Evolutionary conservation across 805 yeast species (phyloP), one percentile per base, ranked within the genome.

Genomic region (Kuraishia molischiana): DNA sequence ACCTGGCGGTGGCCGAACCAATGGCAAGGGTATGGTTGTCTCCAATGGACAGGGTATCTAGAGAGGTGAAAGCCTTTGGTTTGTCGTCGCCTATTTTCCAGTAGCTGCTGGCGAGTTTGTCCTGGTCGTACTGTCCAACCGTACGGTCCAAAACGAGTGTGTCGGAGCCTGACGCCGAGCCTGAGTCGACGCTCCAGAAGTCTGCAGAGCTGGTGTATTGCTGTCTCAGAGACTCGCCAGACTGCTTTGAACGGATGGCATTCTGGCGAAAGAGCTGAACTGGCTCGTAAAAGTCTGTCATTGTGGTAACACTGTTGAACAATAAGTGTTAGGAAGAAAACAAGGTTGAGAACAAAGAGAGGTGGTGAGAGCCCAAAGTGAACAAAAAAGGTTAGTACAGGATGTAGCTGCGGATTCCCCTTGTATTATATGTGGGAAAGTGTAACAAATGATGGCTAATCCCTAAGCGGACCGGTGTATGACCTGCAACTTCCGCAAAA

Each of bases 1-100:
- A 61, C 3, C 53, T 53, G 2, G 39, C 24, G 37, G 62, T 57
- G 14, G 72, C 79, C 32, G 76, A 68, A 2, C 79, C 65, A 15
- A 77, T 62, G 3, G 82, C 80, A 29, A 77, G 45, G 11, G 66
- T 58, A 2, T 65, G 31, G 5, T 8, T 11, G 17, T 28, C 13
- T 14, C 31, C 31, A 14, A 14, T 8, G 17, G 31, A 11, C 6
- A 28, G 14, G 17, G 31, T 15, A 21, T 26, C 38, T 17, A 35
- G 18, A 19, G 24, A 17, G 3, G 38, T 35, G 22, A 35, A n/a
- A 26, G 17, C 24, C 14, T 35, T 18, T 4, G 18, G 13, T 15
- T 19, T 22, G 32, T 17, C 21, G 19, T 24, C 30, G 19, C 33
- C 53, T 6, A 60, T 42, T 37, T 52, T 52, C 66, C 66, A 61